phyloP scores from a whole-genome alignment of 371 early-diverging fungal species.

The Zopfochytrium polystomum region DNA sequence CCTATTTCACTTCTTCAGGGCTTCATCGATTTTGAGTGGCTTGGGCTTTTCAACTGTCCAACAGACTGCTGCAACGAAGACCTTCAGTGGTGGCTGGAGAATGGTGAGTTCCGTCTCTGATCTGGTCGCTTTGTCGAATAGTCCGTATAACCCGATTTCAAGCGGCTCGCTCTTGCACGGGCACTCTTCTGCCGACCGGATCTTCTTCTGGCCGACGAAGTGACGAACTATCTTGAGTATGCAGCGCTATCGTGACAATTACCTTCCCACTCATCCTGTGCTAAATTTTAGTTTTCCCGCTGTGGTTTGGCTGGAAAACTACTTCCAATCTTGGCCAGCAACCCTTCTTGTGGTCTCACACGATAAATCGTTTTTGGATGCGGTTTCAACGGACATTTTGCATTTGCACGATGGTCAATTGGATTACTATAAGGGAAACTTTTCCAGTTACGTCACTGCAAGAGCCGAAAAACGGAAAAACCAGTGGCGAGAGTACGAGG shows the following conservation, averaged over 20 bases:
- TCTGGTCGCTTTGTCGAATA: too few species aligned
- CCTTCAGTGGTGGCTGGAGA: slow-evolving; percentile 90
- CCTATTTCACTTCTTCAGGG: slow-evolving; percentile 44
- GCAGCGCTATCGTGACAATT: background rate
- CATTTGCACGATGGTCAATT: slow-evolving; percentile 90
- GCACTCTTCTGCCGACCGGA: slow-evolving; percentile 95
- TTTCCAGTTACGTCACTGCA: slow-evolving; percentile 81
- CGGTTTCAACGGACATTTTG: slow-evolving; percentile 93
- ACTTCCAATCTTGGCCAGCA: slow-evolving; percentile 84
- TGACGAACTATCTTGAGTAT: slow-evolving; percentile 87
- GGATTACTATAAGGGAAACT: slow-evolving; percentile 95
- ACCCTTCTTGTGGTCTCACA: slow-evolving; percentile 95
- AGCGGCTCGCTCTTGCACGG: slow-evolving; percentile 91
- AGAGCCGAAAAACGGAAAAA: slow-evolving; percentile 87
- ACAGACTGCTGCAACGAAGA: slow-evolving; percentile 77
- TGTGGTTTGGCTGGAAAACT: slow-evolving; percentile 95
- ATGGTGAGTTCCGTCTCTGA: slow-evolving; percentile 46
- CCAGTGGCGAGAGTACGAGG: slow-evolving; percentile 88
- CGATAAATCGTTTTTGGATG: slow-evolving; percentile 97
- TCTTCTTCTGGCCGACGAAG: slow-evolving; percentile 97
- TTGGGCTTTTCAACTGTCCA: slow-evolving; percentile 86
- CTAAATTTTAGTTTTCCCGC: slow-evolving; percentile 63
- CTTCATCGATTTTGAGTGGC: slow-evolving; percentile 88
- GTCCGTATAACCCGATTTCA: too few species aligned
- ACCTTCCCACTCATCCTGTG: background rate